Base-by-base conservation (phyloP, 352 stramenopile species). In the Pythium pectinolyticum region DNA sequence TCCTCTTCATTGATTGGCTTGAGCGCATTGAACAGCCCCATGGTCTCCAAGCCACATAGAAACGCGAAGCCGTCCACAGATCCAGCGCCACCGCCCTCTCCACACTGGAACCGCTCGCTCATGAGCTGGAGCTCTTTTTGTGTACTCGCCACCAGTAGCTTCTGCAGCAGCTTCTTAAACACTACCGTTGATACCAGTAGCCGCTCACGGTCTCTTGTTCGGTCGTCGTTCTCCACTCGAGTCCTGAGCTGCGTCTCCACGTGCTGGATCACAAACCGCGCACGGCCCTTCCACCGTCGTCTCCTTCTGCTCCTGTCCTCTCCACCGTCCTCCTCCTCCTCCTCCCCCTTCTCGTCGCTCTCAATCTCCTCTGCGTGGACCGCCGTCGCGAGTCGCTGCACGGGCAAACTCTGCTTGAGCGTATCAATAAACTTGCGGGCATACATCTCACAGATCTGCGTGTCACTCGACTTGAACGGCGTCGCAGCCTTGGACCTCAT, bases 371-470 rank as follows among this genome's bases (percentile, higher is more conserved):
- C 57, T 17, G 22, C 15, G n/a, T 76, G 55, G n/a, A 61, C 43
- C 0, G 45, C 51, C 2, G 37, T 19, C 22, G 50, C 57, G 17
- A 67, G 37, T 6, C 28, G 20, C 52, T 62, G 43, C 22, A 72
- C 64, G 0, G 45, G 24, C 17, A 63, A 35, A 12, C 28, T 64
- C 47, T 63, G 31, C 57, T 63, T 63, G 17, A 72, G 52, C 32
- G 45, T 39, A 34, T 86, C 69, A 9, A 89, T 73, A 11, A 91
- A 37, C 47, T 86, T 88, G 53, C 67, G 73, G 17, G 88, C 28
- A 14, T 81, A 67, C n/a, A 60, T 61, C 55, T 84, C 78, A 9
- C 80, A 87, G 1, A 72, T 61, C 12, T 65, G 35, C 55, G 61
- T 75, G 51, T 25, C 62, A 24, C 28, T 66, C 51, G 47, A 59